Percentiles rank a stretch among this genome's conserved stretches.
Conservation (phyloP, 176 grass and related monocot species). For the Stipa capillata region DNA sequence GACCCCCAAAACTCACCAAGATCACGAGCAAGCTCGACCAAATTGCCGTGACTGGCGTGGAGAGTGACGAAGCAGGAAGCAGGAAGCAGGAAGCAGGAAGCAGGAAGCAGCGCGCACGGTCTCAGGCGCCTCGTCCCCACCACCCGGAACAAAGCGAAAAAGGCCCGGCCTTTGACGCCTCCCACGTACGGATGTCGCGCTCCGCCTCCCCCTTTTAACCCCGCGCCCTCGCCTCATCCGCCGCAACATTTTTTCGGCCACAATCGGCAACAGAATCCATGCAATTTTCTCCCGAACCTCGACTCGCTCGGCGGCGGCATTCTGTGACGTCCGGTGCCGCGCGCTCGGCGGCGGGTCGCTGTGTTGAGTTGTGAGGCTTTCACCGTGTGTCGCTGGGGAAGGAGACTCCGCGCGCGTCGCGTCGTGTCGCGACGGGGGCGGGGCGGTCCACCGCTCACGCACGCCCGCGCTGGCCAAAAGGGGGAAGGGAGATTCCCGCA, state of each 20-base stretch:
- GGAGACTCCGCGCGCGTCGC: background rate
- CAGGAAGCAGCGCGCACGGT: too few relatives aligned
- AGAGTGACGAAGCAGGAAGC: too few relatives aligned
- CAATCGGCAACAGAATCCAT: background rate
- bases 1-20: too few relatives aligned
- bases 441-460: background rate
- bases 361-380: background rate
- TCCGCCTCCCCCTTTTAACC: background rate
- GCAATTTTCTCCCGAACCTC: background rate
- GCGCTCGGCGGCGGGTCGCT: background rate
- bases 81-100: too few relatives aligned
- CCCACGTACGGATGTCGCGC: conserved; percentile 30
- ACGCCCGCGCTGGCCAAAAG: background rate
- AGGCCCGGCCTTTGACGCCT: conserved; percentile 27
- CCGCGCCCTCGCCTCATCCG: background rate
- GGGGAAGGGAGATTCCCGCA: background rate
- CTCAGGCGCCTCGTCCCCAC: too few relatives aligned
- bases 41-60: too few relatives aligned
- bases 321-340: too few relatives aligned
- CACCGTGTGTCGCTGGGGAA: background rate
- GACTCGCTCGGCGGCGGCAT: too few relatives aligned
- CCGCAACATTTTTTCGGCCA: background rate
- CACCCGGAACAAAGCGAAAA: conserved; percentile 9
- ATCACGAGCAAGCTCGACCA: too few relatives aligned
- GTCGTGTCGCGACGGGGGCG: background rate